phyloP scores from a whole-genome alignment of 345 rosid species.

The Brassica napus region DNA sequence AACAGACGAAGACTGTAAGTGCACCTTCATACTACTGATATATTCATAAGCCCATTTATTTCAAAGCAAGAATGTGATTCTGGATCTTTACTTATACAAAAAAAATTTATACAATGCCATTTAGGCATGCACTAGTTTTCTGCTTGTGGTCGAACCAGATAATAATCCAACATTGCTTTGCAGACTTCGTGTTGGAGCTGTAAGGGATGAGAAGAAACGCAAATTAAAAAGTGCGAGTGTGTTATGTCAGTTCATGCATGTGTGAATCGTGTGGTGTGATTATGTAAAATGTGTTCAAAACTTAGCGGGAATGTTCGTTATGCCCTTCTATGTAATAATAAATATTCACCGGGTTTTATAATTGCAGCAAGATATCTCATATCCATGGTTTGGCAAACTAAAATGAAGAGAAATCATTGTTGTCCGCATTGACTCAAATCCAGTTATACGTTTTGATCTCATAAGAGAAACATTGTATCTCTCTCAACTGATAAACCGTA shows the following conservation, averaged over 20 bases:
- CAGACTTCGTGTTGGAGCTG: constrained; percentile 94
- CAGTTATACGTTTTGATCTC: neutral
- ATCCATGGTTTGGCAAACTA: constrained; percentile 8
- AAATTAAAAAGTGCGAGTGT: constrained; percentile 35
- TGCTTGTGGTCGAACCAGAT: constrained; percentile 19
- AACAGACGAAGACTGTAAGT: constrained; percentile 94
- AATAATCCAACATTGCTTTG: constrained; percentile 26
- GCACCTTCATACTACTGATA: constrained; percentile 10
- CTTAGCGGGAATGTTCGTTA: constrained; percentile 32
- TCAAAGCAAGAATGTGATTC: constrained; percentile 8
- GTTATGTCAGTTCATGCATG: constrained; percentile 38
- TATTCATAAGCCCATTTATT: neutral
- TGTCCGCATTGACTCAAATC: constrained; percentile 7
- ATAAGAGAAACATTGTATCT: neutral
- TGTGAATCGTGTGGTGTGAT: constrained; percentile 41
- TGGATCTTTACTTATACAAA: neutral
- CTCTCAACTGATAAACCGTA: constrained; percentile 6
- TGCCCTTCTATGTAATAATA: constrained; percentile 40
- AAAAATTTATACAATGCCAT: neutral
- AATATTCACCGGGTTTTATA: constrained; percentile 21
- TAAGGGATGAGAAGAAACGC: constrained; percentile 40
- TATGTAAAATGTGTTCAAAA: constrained; percentile 31
- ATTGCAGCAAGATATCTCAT: constrained; percentile 10
- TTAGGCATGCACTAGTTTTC: constrained; percentile 17
- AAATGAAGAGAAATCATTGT: neutral